Evolutionary conservation across 1,284 basidiomycete genomes (phyloP), one percentile per base, ranked within the genome.

Genomic region (Puccinia hordei): DNA sequence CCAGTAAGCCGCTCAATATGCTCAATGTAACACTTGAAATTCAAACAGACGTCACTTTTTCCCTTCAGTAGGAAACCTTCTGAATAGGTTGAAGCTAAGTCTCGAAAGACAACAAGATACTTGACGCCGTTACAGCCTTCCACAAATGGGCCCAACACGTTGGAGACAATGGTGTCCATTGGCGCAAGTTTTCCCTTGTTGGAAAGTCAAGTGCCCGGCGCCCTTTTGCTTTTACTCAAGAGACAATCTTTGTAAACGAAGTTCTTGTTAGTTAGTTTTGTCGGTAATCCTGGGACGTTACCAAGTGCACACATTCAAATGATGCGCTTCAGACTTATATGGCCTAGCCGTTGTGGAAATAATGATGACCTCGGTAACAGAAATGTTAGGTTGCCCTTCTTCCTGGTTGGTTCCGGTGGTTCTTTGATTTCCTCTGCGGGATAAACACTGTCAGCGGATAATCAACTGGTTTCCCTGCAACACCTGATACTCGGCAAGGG

Each of bases 241-340:
- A 73, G 27, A 41, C 53, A 80, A 61, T 55, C 68, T 27, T 79
- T 38, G 27, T 66, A 79, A 13, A 68, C 65, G 44, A 78, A 68
- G 33, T 59, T n/a, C n/a, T 55, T 66, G 30, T 59, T 71, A 10
- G 35, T 30, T 2, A 59, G 24, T 22, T n/a, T 55, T 2, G 2
- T 4, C 1, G 76, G 49, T 24, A 79, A 33, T 12, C 66, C 49
- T 15, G 51, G 24, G 15, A n/a, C n/a, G 12, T 22, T 33, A 17
- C 38, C 22, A 2, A 13, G 4, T 17, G 19, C 2, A n/a, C 30
- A 49, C 53, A 80, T 68, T 13, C 49, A n/a, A 9, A 55, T n/a
- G 0, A 80, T 80, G 0, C 66, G 53, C 41, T 41, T 59, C 1
- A 73, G 19, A 46, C 55, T 51, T 1, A 80, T 41, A 27, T 80